phyloP scores from a whole-genome alignment of 768 basidiomycete species.

The Leccinum imitatum region DNA sequence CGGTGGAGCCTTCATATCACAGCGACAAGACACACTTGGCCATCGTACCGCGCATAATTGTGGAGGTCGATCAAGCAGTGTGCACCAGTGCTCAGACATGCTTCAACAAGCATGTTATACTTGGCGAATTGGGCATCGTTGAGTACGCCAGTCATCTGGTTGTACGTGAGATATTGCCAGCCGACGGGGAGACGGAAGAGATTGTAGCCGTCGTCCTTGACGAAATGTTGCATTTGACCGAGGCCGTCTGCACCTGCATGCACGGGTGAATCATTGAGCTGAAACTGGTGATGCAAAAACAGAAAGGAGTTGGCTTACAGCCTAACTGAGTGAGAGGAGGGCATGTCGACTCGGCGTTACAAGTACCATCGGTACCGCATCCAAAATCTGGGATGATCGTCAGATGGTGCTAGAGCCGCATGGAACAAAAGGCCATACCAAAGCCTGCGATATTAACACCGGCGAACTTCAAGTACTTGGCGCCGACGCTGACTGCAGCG shows the following conservation, averaged over 20 bases:
- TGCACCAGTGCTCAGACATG: constrained; percentile 48
- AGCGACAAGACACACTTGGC: constrained; percentile 29
- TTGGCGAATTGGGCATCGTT: constrained; percentile 43
- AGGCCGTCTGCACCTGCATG: constrained; percentile 12
- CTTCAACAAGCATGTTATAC: constrained; percentile 47
- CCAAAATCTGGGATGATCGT: constrained; percentile 41
- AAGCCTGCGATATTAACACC: constrained; percentile 58
- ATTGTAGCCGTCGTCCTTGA: constrained; percentile 52
- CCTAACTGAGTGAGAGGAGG: constrained; percentile 48
- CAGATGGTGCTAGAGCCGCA: not conserved
- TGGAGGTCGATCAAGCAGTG: constrained; percentile 58
- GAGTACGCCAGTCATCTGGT: constrained; percentile 40
- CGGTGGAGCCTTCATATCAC: constrained; percentile 6
- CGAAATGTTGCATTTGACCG: constrained; percentile 65
- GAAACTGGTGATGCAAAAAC: not conserved
- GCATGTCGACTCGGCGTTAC: constrained; percentile 37
- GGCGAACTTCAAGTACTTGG: constrained; percentile 31
- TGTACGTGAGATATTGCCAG: constrained; percentile 54
- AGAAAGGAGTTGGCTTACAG: constrained; percentile 27
- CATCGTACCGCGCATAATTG: constrained; percentile 60
- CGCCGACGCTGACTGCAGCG: constrained; percentile 14
- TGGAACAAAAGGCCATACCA: constrained; percentile 21
- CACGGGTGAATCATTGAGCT: not conserved
- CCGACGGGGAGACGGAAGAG: constrained; percentile 60
- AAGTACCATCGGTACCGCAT: constrained; percentile 45